These are phyloP conservation scores for Ascochyta pisi DNA, from an alignment of 2,329 filamentous ascomycete species.

Conservation along the genomic window DNA sequence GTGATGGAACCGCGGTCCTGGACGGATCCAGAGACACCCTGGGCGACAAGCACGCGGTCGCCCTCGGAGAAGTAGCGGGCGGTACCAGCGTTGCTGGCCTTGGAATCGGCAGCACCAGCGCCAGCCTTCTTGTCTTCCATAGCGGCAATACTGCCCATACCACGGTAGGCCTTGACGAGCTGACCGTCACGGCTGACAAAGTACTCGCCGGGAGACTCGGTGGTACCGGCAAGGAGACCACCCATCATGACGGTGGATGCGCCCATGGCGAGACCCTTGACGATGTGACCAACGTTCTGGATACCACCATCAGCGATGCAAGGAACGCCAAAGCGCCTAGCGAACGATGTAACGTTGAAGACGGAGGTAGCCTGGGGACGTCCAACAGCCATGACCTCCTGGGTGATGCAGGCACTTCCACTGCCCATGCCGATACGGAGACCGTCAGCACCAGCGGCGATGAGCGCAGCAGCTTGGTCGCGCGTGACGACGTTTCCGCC, in stretches of 20 bases:
- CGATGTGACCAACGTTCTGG: conserved; percentile 98
- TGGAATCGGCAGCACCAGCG: conserved; percentile 70
- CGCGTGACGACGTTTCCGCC: conserved; percentile 98
- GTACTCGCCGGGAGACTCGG: conserved; percentile 95
- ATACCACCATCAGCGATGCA: conserved; percentile 98
- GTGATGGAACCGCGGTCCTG: conserved; percentile 84
- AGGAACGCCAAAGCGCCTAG: conserved; percentile 90
- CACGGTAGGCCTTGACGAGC: conserved; percentile 98
- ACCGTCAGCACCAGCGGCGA: conserved; percentile 93
- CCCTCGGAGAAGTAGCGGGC: conserved; percentile 98
- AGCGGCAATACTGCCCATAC: conserved; percentile 98
- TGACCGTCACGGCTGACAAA: conserved; percentile 96
- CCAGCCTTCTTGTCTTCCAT: conserved; percentile 99
- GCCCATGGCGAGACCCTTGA: conserved; percentile 94
- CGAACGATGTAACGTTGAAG: conserved; percentile 87
- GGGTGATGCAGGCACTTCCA: conserved; percentile 96
- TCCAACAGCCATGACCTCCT: conserved; percentile 99
- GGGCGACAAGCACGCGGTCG: conserved; percentile 90
- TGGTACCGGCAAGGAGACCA: conserved; percentile 93
- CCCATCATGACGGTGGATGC: conserved; percentile 99
- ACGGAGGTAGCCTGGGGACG: conserved; percentile 94
- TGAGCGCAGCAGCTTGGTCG: conserved; percentile 90
- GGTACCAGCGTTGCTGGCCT: conserved; percentile 87
- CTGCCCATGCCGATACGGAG: conserved; percentile 99
- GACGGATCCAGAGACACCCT: conserved; percentile 90